Evolutionary conservation across 164 flowering plant species (phyloP).

Genomic region (Saururus chinensis): DNA sequence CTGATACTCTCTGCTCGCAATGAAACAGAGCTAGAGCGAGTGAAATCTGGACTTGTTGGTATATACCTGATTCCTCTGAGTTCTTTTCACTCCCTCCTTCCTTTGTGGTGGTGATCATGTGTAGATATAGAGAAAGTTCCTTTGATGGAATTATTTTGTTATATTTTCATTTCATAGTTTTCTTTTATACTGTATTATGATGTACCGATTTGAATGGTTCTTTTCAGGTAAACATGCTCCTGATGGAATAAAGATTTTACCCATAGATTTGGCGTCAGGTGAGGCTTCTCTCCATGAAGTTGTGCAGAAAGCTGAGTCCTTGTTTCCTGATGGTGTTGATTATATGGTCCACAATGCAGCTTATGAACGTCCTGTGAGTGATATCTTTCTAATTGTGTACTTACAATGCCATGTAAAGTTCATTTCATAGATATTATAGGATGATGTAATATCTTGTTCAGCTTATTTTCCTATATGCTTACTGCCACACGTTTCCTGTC

Average conservation of each 20-base stretch:
- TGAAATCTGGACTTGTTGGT: constrained; percentile 42
- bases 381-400: background rate
- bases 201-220: background rate
- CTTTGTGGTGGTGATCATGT: background rate
- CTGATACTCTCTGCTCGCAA: constrained; percentile 82
- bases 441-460: background rate
- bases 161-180: background rate
- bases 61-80: background rate
- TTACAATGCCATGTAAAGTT: no score
- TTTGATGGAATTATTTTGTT: background rate
- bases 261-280: constrained; percentile 73
- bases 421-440: background rate
- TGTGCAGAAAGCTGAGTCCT: constrained; percentile 72
- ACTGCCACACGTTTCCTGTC: no score
- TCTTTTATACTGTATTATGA: background rate
- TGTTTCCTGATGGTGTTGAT: constrained; percentile 77
- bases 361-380: constrained; percentile 84
- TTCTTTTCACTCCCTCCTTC: background rate
- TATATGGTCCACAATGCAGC: constrained; percentile 96
- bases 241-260: constrained; percentile 60
- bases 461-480: no score
- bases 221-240: constrained; percentile 84
- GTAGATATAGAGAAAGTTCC: background rate
- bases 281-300: constrained; percentile 57
- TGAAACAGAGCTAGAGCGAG: constrained; percentile 73